phyloP scores from a whole-genome alignment of 345 rosid genomes.

The Hibiscus mutabilis region DNA sequence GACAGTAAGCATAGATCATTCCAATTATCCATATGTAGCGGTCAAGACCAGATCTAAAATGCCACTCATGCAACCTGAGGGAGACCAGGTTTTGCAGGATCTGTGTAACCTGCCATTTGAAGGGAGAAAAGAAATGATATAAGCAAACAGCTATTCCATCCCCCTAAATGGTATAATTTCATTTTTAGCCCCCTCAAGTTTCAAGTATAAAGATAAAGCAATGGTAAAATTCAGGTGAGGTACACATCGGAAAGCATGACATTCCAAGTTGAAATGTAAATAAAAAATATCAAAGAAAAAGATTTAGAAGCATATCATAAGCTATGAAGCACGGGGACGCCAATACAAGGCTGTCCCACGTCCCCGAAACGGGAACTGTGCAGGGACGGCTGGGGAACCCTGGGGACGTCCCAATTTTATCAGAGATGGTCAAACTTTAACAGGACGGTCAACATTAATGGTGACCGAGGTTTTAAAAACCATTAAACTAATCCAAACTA shows the following conservation, averaged over 20 bases:
- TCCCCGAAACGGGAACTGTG: too few relatives aligned
- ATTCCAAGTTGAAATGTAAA: background rate
- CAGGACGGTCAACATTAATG: too few relatives aligned
- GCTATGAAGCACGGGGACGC: too few relatives aligned
- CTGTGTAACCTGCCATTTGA: conserved; percentile 59
- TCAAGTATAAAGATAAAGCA: too few relatives aligned
- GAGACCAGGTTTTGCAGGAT: conserved; percentile 90
- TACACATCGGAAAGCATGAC: background rate
- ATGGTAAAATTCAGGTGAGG: background rate
- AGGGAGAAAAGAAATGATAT: background rate
- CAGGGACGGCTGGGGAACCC: too few relatives aligned
- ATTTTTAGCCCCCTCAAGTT: too few relatives aligned
- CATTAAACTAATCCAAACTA: too few relatives aligned
- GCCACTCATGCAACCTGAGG: conserved; percentile 85
- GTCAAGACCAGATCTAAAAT: conserved; percentile 97
- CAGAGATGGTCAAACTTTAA: too few relatives aligned
- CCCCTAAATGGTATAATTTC: too few relatives aligned
- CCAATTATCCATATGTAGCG: conserved; percentile 96
- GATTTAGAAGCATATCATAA: background rate
- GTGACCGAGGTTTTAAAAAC: too few relatives aligned
- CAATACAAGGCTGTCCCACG: too few relatives aligned
- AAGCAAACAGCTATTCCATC: background rate
- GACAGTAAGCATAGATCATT: conserved; percentile 92
- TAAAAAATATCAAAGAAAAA: background rate
- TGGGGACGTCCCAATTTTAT: too few relatives aligned